A percentile compares a stretch with the other conserved stretches of the same genome.
These are phyloP conservation scores for Myriosclerotinia scirpicola DNA, from an alignment of 2,329 filamentous ascomycete species.

Conservation along the genomic window DNA sequence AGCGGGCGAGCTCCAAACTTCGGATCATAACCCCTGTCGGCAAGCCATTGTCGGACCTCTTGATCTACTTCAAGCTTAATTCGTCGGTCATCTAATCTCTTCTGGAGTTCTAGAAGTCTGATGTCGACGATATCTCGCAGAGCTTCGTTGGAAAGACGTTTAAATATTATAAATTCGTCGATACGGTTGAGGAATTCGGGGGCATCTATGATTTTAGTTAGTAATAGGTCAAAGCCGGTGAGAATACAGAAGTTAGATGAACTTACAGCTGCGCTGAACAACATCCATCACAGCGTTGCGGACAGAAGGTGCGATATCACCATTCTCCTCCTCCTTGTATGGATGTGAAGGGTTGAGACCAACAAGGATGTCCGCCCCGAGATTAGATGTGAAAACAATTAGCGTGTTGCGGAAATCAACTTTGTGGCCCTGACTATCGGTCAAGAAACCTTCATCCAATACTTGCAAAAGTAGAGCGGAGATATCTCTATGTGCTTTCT, in stretches of 20 bases:
- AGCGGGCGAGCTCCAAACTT: conserved; percentile 87
- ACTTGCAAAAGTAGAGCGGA: conserved; percentile 90
- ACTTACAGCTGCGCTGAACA: conserved; percentile 59
- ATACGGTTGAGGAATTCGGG: conserved; percentile 97
- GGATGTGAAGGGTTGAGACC: conserved; percentile 66
- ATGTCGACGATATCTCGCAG: conserved; percentile 94
- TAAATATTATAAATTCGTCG: conserved; percentile 96
- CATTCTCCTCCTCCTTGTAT: conserved; percentile 60
- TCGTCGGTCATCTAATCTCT: conserved; percentile 77
- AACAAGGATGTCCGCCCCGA: conserved; percentile 89
- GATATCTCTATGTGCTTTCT: conserved; percentile 95
- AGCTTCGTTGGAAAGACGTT: conserved; percentile 73
- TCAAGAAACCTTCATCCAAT: conserved; percentile 92
- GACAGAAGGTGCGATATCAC: conserved; percentile 70
- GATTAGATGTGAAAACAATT: conserved; percentile 93
- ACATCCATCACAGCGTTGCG: conserved; percentile 86
- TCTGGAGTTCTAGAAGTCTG: conserved; percentile 79
- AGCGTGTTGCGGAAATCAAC: conserved; percentile 96
- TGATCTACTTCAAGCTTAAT: conserved; percentile 72
- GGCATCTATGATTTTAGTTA: conserved; percentile 50
- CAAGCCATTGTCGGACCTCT: conserved; percentile 80
- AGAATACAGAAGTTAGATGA: conserved; percentile 39
- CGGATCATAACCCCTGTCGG: conserved; percentile 85
- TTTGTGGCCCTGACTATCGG: conserved; percentile 92
- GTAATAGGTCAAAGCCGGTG: background rate